phyloP scores from a whole-genome alignment of 768 basidiomycete genomes.

The Termitomyces sp. region DNA sequence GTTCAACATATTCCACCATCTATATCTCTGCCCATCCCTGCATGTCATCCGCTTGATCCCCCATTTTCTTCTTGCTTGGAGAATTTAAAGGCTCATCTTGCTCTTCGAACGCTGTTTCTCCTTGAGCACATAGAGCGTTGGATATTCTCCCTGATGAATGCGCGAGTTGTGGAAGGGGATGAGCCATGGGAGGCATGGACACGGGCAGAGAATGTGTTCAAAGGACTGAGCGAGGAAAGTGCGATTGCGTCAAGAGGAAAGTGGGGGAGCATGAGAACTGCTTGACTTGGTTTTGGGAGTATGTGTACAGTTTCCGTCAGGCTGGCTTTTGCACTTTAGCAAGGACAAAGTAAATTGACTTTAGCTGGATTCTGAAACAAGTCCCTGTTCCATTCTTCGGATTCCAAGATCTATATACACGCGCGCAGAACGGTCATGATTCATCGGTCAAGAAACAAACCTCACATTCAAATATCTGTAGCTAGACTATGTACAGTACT shows the following conservation, averaged over 20 bases:
- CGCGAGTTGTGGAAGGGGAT: conserved; percentile 41
- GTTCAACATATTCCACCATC: neutral
- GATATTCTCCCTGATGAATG: conserved; percentile 28
- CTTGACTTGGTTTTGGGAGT: neutral
- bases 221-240: neutral
- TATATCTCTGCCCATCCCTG: neutral
- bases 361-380: no score
- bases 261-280: neutral
- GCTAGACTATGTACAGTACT: conserved; percentile 10
- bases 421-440: no score
- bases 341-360: no score
- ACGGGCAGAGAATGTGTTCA: conserved; percentile 19
- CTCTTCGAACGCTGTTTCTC: neutral
- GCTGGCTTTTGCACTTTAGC: neutral
- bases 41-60: neutral
- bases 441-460: neutral
- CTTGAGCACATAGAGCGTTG: neutral
- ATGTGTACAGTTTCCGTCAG: neutral
- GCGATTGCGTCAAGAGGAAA: neutral
- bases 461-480: conserved; percentile 7
- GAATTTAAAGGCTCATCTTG: neutral
- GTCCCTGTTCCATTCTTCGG: no score
- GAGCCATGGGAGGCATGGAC: conserved; percentile 56
- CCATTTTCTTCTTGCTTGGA: neutral
- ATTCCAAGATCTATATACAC: no score